Base-by-base conservation (phyloP, 2,329 filamentous ascomycete species). In the Claviceps sorghi region DNA sequence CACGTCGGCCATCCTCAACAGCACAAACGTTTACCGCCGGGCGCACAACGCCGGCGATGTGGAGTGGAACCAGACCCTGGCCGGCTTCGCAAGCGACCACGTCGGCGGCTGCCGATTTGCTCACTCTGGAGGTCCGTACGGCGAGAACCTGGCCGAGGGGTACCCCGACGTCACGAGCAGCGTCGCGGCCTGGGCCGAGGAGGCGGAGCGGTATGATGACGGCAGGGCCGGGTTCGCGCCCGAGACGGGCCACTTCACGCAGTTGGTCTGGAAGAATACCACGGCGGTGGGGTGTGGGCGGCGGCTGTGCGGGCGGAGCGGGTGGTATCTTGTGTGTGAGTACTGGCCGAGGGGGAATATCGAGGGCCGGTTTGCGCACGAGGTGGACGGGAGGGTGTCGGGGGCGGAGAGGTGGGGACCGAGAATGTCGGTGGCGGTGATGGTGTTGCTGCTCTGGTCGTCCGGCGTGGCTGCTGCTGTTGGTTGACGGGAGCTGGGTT, bases 341-440 rank as follows among this genome's bases (percentile, higher is more conserved):
- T 87, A 86, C 65, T 82, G 72, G 69, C 83, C 84, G 1, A 64
- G 72, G 1, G 84, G 84, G 0, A 87, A 88, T 60, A 69, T 86
- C 0, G 61, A 73, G 1, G 78, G 75, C 0, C 62, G 70, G 56
- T 80, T 76, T 53, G 66, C 62, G 38, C 66, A 72, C 0, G 58
- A 68, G 52, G 67, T 69, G 13, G 46, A 45, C 7, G 17, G 42
- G 38, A 21, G 22, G 11, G 42, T 36, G 26, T 45, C 47, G 6
- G 43, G 32, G 13, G 48, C 8, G 9, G 15, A 10, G 15, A 0
- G 15, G n/a, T 11, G 11, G 15, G 15, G 8, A 13, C 29, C 29
- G 19, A 47, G 26, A 15, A 19, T 34, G 13, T 17, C n/a, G 22
- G 4, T 34, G 21, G 11, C 7, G 32, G 22, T 10, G 46, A 1